Base-by-base conservation (phyloP, 768 basidiomycete species). In the Termitomyces sp. region DNA sequence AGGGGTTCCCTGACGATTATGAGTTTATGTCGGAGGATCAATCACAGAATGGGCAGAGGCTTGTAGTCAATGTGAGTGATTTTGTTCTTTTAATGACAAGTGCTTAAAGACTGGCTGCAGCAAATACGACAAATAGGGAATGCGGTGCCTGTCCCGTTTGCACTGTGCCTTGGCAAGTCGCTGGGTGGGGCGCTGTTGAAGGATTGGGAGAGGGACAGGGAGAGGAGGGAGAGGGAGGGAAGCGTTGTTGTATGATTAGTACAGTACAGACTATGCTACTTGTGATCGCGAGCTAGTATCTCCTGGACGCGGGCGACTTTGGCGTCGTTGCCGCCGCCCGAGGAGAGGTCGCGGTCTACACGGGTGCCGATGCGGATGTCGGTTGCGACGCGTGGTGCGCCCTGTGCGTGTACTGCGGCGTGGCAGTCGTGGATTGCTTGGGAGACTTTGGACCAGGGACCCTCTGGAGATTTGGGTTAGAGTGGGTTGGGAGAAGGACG, bases 331-430 rank as follows among this genome's bases (percentile, higher is more conserved):
- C 89, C 94, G 48, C 83, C 78, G 5, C 88, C 89, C 1, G 81
- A 79, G 5, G 75, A 73, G 17, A 88, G 81, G 43, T 82, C 76
- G 62, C 87, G 83, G 73, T 96, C 83, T 29, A 83, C 81, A 50
- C 96, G 86, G 1, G 96, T 98, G 47, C 96, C 96, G 57, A 98
- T 96, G 32, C 96, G 88, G 62, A 98, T 91, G 75, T 98, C 96
- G 12, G 96, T 96, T 11, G 92, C 92, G 57, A 95, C 82, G 56
- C 89, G 85, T 15, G 86, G 85, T 0, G 84, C 83, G 29, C 91
- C 92, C 70, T 83, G 81, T 0, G 83, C 85, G 64, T 96, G 94
- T 5, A 95, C 89, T 1, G 92, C 93, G 31, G 82, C 82, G 70
- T 98, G 96, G 70, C 94, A 97, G 62, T 90, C 91, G 65, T 94